Base-by-base conservation (phyloP, 2,329 filamentous ascomycete genomes). In the Colletotrichum sansevieriae region DNA sequence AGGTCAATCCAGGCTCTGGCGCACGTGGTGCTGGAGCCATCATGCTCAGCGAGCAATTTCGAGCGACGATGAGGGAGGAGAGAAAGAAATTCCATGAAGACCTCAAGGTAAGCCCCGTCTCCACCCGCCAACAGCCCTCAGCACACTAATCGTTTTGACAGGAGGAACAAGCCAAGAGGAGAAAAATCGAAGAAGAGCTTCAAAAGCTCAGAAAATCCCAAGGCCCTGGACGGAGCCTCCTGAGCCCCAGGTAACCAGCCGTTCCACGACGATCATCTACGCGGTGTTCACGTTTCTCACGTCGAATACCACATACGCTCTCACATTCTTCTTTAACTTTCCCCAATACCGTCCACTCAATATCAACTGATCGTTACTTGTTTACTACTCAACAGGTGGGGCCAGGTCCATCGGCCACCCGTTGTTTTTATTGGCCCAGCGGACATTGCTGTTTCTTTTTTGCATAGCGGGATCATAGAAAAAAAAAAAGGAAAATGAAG, bases 51-150 rank as follows among this genome's bases (percentile, higher is more conserved):
- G 85, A 87, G 77, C 85, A 87, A 76, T 87, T 87, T 78, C 77
- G 85, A 55, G 78, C 82, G 8, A 86, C 84, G 22, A 87, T 87
- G 85, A 83, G 85, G 72, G 84, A 86, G 74, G 85, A 87, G 78
- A 81, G 85, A 71, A 86, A 82, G 80, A 86, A 83, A 77, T 87
- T 86, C 78, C 84, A 87, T 71, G 84, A 87, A 71, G 85, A 86
- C 67, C 74, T 87, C 46, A 81, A 78, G 79, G 84, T 86, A 75
- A 74, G 83, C 73, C 9, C 29, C 15, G 12, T 25, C 37, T 62
- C 11, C 9, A 2, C 49, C 44, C 13, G 33, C 4, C 18, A 12
- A 25, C 13, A 7, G 12, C 35, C 55, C 8, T n/a, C 22, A 57
- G 60, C 13, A 25, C n/a, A 39, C 78, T 82, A 74, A 83, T 73